Evolutionary conservation across 2,329 filamentous ascomycete species (phyloP), one percentile per base, ranked within the genome.

Genomic region (Phyllosticta paracitricarpa): DNA sequence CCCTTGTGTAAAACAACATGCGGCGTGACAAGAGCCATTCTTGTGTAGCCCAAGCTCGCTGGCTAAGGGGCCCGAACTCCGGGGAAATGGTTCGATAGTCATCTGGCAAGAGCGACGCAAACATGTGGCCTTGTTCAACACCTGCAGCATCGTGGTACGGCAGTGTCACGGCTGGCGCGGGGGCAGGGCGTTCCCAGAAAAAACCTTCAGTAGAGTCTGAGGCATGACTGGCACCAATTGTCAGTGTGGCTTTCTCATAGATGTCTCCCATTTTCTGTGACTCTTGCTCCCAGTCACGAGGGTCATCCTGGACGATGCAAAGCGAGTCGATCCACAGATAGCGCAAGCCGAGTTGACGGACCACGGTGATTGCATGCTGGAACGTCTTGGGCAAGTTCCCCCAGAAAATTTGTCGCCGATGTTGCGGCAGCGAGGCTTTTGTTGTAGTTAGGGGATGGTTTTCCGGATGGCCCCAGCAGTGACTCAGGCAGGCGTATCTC

Each of bases 401-500:
- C 63, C 63, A 67, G 51, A 60, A 17, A n/a, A 67, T 66, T 51
- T 63, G 55, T n/a, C 63, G 33, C 19, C 64, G 35, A 59, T 64
- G 63, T 5, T 61, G 59, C n/a, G 58, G 22, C 53, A 66, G 56
- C 10, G 56, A 65, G 53, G 62, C 61, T 26, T 56, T 57, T 22
- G 62, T 67, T 14, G 68, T 69, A 62, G 66, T 68, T 57, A 68
- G 61, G 28, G 66, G 65, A n/a, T 60, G 64, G 25, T 62, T 66
- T 51, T 65, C 59, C 30, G 26, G 14, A 10, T 61, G 62, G 10
- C 66, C 66, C 67, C 66, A 68, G 57, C 67, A 68, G 57, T 69
- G 66, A 56, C 62, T 65, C 28, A 68, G 61, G 40, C 57, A 56
- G 14, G 56, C 55, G 62, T 62, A 52, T 33, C 61, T 51, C 57